A percentile compares a stretch with the other conserved stretches of the same genome.
These are phyloP conservation scores for Guyanaporus albipodus DNA, from an alignment of 768 basidiomycete species.

Conservation along the genomic window DNA sequence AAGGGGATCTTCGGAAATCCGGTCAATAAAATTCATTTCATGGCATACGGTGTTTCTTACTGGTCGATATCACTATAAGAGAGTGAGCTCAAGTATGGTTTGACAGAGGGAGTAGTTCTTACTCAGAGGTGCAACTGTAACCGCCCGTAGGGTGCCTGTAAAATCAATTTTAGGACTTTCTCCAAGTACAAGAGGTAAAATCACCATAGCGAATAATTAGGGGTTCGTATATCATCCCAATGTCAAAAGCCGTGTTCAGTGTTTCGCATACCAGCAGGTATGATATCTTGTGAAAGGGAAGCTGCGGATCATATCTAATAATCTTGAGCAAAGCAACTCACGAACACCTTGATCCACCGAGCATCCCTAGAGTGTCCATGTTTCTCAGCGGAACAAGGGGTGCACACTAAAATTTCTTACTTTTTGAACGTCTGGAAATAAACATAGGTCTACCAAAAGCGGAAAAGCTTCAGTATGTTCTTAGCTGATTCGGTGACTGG, in stretches of 20 bases:
- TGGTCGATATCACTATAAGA: background rate
- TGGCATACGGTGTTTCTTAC: background rate
- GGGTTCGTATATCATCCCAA: background rate
- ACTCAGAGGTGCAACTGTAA: background rate
- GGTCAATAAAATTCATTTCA: background rate
- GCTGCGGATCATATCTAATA: background rate
- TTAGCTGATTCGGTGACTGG: background rate
- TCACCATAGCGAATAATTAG: background rate
- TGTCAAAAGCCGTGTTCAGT: background rate
- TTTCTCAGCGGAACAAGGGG: background rate
- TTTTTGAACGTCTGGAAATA: background rate
- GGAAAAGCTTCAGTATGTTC: background rate
- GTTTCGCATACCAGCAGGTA: background rate
- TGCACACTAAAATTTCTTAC: background rate
- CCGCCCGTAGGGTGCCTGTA: background rate
- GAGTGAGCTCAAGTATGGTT: background rate
- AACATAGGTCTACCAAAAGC: background rate
- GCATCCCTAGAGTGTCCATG: background rate
- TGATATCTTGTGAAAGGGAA: background rate
- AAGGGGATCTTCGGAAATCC: conserved; percentile 36
- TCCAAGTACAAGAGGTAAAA: background rate
- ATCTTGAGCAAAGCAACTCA: background rate
- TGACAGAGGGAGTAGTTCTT: background rate
- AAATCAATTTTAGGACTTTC: background rate
- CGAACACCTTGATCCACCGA: background rate